These are phyloP conservation scores for Rosa persica DNA, from an alignment of 306 rosid species.

Conservation along the genomic window DNA sequence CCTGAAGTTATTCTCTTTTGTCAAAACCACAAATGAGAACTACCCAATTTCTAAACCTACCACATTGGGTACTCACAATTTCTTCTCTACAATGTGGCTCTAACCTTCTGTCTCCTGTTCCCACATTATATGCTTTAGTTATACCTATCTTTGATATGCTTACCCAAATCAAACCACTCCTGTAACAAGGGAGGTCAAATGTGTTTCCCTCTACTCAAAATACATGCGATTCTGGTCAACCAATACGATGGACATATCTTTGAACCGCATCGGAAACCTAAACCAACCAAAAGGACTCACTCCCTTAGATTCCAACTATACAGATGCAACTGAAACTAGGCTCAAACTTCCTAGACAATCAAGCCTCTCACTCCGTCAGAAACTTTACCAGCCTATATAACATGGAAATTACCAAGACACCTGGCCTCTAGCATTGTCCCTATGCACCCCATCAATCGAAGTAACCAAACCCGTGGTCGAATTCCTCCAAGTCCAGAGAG, in stretches of 20 bases:
- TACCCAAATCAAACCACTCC: background rate
- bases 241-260: background rate
- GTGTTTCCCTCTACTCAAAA: background rate
- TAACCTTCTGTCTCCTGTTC: background rate
- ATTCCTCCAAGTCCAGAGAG: constrained; percentile 16
- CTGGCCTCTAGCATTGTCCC: background rate
- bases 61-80: background rate
- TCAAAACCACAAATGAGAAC: background rate
- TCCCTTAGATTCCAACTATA: background rate
- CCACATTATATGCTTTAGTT: background rate
- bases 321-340: background rate
- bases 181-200: background rate
- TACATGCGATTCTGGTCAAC: background rate
- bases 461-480: constrained; percentile 13
- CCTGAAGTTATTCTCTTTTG: background rate
- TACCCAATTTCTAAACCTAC: background rate
- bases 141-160: background rate
- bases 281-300: background rate
- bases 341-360: background rate
- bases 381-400: background rate
- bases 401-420: background rate
- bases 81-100: background rate
- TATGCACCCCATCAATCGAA: background rate
- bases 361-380: background rate
- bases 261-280: background rate